Conservation (phyloP, 495 filamentous ascomycete species). For the Hyaloscypha finlandica region DNA sequence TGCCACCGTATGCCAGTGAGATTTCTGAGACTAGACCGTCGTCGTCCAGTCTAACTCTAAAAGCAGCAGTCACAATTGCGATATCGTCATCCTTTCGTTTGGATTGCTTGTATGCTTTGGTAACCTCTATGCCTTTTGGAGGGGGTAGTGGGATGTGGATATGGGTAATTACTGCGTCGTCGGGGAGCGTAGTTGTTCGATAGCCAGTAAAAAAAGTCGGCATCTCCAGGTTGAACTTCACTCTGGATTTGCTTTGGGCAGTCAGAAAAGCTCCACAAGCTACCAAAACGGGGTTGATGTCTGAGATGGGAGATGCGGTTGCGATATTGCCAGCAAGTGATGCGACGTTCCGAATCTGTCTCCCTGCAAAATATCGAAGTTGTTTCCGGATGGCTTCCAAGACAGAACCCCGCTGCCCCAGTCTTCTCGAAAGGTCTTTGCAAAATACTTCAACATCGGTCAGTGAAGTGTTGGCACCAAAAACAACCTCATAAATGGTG, state of each 20-base stretch:
- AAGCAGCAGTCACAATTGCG: constrained; percentile 73
- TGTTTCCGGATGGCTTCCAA: constrained; percentile 43
- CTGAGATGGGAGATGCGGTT: constrained; percentile 45
- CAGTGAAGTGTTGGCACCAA: constrained; percentile 41
- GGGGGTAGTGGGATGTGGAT: constrained; percentile 29
- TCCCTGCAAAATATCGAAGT: constrained; percentile 42
- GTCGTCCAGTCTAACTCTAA: constrained; percentile 61
- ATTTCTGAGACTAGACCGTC: constrained; percentile 55
- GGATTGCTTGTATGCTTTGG: constrained; percentile 74
- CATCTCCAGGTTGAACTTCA: constrained; percentile 35
- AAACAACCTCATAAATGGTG: constrained; percentile 15
- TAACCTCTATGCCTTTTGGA: constrained; percentile 43
- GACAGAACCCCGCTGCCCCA: constrained; percentile 37
- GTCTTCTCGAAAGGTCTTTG: constrained; percentile 37
- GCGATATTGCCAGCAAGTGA: constrained; percentile 44
- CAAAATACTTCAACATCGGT: constrained; percentile 40
- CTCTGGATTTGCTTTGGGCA: constrained; percentile 32
- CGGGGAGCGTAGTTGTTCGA: constrained; percentile 39
- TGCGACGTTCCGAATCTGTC: constrained; percentile 45
- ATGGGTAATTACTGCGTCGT: constrained; percentile 46
- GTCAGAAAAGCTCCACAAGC: constrained; percentile 38
- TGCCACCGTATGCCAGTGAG: constrained; percentile 71
- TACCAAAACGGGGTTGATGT: constrained; percentile 43
- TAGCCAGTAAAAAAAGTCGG: constrained; percentile 40
- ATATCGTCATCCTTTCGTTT: constrained; percentile 85